Evolutionary conservation across 164 flowering plant genomes (phyloP).

Genomic region (Warburgia ugandensis): DNA sequence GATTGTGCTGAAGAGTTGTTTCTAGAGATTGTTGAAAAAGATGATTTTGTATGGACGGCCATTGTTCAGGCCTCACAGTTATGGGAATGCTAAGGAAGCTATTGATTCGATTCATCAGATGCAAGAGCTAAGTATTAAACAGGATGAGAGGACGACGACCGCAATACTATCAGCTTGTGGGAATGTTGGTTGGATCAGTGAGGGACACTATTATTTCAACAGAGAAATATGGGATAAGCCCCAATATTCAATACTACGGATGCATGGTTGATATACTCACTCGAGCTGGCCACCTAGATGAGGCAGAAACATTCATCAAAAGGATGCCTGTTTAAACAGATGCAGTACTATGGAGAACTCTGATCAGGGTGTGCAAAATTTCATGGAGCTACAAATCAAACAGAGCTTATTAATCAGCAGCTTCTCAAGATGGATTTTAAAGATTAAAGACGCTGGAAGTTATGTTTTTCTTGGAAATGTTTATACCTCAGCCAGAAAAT

Average conservation of each 20-base stretch:
- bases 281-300: slow-evolving; percentile 31
- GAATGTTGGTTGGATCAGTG: slow-evolving; percentile 31
- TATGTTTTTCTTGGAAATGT: slow-evolving; percentile 34
- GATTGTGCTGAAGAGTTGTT: slow-evolving; percentile 29
- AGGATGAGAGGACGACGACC: slow-evolving; percentile 38
- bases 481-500: slow-evolving; percentile 38
- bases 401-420: slow-evolving; percentile 27
- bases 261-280: slow-evolving; percentile 44
- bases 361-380: slow-evolving; percentile 37
- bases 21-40: slow-evolving; percentile 16
- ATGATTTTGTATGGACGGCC: slow-evolving; percentile 40
- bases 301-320: slow-evolving; percentile 37
- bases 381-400: slow-evolving; percentile 28
- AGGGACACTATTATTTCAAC: slow-evolving; percentile 21
- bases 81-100: slow-evolving; percentile 36
- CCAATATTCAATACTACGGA: slow-evolving; percentile 45
- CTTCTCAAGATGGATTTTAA: slow-evolving; percentile 16
- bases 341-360: slow-evolving; percentile 34
- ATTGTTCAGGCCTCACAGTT: slow-evolving; percentile 39
- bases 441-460: slow-evolving; percentile 32
- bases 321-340: slow-evolving; percentile 38
- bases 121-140: slow-evolving; percentile 17
- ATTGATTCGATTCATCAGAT: slow-evolving; percentile 25
- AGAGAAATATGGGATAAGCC: slow-evolving; percentile 22
- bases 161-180: slow-evolving; percentile 46